These are phyloP conservation scores for Hevea brasiliensis DNA, from an alignment of 345 rosid genomes.

Conservation along the genomic window DNA sequence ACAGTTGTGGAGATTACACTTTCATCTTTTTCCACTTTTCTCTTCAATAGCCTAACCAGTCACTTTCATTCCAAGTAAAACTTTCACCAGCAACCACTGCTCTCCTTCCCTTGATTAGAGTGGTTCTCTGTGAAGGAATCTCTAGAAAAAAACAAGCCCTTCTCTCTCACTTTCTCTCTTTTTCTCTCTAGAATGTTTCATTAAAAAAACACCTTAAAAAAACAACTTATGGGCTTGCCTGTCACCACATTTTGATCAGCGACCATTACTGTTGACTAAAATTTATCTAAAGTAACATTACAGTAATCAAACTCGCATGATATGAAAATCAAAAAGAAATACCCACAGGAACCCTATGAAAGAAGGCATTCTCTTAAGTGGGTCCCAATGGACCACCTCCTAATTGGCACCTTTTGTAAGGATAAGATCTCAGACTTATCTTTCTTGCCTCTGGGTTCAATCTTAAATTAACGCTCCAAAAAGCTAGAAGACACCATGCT, in stretches of 20 bases:
- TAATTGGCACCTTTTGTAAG: conserved; percentile 27
- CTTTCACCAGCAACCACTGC: conserved; percentile 31
- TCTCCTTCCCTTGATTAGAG: neutral
- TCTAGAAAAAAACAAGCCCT: neutral
- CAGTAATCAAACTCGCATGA: neutral
- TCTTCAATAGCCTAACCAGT: conserved; percentile 4
- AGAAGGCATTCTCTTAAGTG: conserved; percentile 22
- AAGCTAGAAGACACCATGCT: conserved; percentile 38
- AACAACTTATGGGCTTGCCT: neutral
- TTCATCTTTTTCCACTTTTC: neutral
- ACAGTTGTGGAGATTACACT: conserved; percentile 24
- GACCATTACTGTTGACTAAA: neutral
- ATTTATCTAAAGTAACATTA: neutral
- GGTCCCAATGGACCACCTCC: conserved; percentile 39
- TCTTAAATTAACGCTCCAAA: neutral
- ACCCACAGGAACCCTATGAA: conserved; percentile 13
- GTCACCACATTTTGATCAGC: neutral
- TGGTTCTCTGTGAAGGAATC: conserved; percentile 8
- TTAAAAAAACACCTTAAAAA: neutral
- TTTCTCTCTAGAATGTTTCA: neutral
- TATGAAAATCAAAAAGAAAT: conserved; percentile 25
- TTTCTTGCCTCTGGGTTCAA: conserved; percentile 16
- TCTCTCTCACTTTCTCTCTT: neutral
- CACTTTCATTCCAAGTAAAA: conserved; percentile 28
- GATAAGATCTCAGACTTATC: conserved; percentile 33